Conservation (phyloP, 805 yeast species). For the Cyberlindnera xishuangbannaensis region DNA sequence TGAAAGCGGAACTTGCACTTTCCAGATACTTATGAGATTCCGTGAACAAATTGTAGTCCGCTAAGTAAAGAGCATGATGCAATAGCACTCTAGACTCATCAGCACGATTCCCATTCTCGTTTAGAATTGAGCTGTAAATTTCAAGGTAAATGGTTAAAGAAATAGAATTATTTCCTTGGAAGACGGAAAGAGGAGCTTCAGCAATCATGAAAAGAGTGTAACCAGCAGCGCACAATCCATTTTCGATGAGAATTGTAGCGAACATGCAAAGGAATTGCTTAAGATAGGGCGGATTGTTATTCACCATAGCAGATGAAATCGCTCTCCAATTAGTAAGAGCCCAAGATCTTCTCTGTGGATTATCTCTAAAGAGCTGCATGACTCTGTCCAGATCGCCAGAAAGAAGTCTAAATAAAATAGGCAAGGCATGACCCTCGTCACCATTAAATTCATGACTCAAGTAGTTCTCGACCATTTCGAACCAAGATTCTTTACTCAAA, state of each 20-base stretch:
- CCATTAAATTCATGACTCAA: constrained; percentile 41
- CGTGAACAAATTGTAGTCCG: constrained; percentile 55
- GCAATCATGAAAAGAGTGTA: constrained; percentile 42
- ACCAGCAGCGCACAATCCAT: constrained; percentile 32
- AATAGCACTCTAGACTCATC: constrained; percentile 58
- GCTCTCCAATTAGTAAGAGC: constrained; percentile 49
- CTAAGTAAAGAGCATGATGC: constrained; percentile 60
- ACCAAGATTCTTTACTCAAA: constrained; percentile 56
- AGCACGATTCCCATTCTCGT: constrained; percentile 22
- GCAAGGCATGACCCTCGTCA: constrained; percentile 39
- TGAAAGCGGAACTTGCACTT: constrained; percentile 34
- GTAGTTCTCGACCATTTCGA: constrained; percentile 52
- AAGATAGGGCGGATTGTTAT: constrained; percentile 29
- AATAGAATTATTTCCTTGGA: constrained; percentile 11
- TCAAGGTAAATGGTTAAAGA: constrained; percentile 29
- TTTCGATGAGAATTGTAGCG: constrained; percentile 40
- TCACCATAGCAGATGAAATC: constrained; percentile 35
- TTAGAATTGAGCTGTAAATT: constrained; percentile 17
- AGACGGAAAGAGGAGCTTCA: constrained; percentile 37
- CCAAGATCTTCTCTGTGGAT: constrained; percentile 39
- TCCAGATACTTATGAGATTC: constrained; percentile 66
- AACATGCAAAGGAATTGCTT: constrained; percentile 43
- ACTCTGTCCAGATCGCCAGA: constrained; percentile 55
- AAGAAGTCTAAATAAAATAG: constrained; percentile 55
- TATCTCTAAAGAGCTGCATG: constrained; percentile 40